These are phyloP conservation scores for Penicillium silybi DNA, from an alignment of 495 filamentous ascomycete species.

Conservation along the genomic window DNA sequence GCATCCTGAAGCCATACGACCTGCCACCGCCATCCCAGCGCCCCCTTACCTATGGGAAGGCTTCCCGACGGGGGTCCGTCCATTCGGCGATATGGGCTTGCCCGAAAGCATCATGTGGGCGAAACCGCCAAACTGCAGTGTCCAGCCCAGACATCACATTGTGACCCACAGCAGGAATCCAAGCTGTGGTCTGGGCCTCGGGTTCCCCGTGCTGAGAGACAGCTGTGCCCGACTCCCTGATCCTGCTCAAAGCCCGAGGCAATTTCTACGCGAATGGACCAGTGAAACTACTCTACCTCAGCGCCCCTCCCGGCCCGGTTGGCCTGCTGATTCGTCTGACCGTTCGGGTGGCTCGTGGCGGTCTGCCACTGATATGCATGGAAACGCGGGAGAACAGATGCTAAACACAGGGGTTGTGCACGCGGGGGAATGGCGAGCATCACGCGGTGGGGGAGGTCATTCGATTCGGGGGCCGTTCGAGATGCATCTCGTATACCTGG, in stretches of 20 bases:
- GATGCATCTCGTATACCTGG: not conserved
- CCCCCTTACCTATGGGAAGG: conserved; percentile 14
- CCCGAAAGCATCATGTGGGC: not conserved
- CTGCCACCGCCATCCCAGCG: not conserved
- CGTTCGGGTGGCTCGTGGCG: conserved; percentile 13
- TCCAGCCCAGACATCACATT: not conserved
- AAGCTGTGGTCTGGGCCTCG: not conserved
- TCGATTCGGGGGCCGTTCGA: not conserved
- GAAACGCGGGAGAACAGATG: conserved; percentile 31
- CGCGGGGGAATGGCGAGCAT: not conserved
- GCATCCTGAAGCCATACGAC: not conserved
- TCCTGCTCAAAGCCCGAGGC: not conserved
- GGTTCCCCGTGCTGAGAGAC: not conserved
- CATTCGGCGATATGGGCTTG: conserved; percentile 2
- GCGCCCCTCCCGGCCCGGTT: not conserved
- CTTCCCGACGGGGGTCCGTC: conserved; percentile 22
- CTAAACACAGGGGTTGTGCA: not conserved
- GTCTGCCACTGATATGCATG: conserved; percentile 27
- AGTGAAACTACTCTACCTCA: not conserved
- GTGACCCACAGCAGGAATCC: not conserved
- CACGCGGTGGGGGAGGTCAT: conserved; percentile 8
- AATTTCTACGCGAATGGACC: conserved; percentile 5
- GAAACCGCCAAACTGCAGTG: not conserved
- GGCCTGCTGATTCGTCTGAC: conserved; percentile 4
- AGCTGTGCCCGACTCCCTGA: not conserved